These are phyloP conservation scores for Macrolepiota dolichaula DNA, from an alignment of 768 basidiomycete genomes.

Conservation along the genomic window DNA sequence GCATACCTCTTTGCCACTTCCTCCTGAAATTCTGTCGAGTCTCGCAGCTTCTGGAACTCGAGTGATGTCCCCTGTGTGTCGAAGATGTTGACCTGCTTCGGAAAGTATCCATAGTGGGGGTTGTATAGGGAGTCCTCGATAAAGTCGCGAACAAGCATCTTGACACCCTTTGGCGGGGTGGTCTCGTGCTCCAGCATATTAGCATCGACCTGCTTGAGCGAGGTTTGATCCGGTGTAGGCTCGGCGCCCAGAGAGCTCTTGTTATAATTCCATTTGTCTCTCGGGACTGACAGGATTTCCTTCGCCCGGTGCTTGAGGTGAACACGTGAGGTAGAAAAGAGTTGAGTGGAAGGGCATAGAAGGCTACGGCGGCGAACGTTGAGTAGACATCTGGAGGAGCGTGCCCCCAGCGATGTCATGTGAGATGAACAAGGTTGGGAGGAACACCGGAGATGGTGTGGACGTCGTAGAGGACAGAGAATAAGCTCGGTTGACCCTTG, in stretches of 20 bases:
- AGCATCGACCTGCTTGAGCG: constrained; percentile 62
- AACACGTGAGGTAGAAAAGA: constrained; percentile 1
- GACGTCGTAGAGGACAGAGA: not conserved
- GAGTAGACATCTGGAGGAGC: constrained; percentile 29
- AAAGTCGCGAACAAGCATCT: constrained; percentile 94
- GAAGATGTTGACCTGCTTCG: constrained; percentile 90
- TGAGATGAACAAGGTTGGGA: constrained; percentile 13
- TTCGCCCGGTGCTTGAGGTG: not conserved
- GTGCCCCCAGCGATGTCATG: constrained; percentile 33
- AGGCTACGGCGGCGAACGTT: constrained; percentile 18
- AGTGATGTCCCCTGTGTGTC: constrained; percentile 57
- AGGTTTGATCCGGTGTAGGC: constrained; percentile 33
- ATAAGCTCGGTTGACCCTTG: not conserved
- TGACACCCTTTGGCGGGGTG: constrained; percentile 73
- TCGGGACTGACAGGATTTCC: constrained; percentile 22
- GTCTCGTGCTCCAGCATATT: constrained; percentile 56
- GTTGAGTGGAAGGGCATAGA: not conserved
- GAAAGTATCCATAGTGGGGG: constrained; percentile 96
- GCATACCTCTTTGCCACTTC: constrained; percentile 77
- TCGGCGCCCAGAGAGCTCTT: constrained; percentile 53
- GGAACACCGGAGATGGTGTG: not conserved
- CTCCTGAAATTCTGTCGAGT: constrained; percentile 75
- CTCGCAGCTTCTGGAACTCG: constrained; percentile 64
- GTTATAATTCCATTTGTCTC: constrained; percentile 82
- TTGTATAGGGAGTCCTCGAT: constrained; percentile 98